Evolutionary conservation across 257 asterid species (phyloP), one percentile per base, ranked within the genome.

Genomic region (Thymus mandschuricus): DNA sequence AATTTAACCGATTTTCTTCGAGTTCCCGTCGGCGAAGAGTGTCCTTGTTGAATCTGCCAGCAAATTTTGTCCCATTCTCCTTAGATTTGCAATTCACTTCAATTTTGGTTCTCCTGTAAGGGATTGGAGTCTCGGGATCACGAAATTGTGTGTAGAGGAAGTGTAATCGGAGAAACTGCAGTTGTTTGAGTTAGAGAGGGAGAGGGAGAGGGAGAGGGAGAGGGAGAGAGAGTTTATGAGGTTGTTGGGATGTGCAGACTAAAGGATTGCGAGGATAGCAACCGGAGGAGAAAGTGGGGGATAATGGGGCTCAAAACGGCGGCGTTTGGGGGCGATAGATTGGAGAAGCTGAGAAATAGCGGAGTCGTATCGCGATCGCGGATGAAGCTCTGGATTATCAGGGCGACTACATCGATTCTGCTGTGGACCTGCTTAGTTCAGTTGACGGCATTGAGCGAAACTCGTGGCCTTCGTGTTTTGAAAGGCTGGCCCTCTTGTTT

Each of bases 401-500:
- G 98, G 74, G 97, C 94, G 8, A 89, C 92, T 1, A 89, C 96
- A 0, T 82, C 96, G 33, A 60, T 93, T 74, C 70, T 93, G 83
- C 79, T 93, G 55, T 93, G 97, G 97, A 93, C 92, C 79, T 93
- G 96, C 69, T 80, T 93, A 71, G 96, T 93, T 83, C 98, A 91
- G 81, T 81, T 93, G 71, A 89, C 89, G 49, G 90, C 97, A 60
- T 83, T 91, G 81, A 91, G 97, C 44, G 96, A 93, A 68, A 86
- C 88, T 60, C 88, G 93, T 83, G 98, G 97, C 58, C 97, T 94
- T 66, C 83, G 92, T 48, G 94, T 91, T 75, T 78, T 93, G 33
- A 93, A 89, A 70, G 96, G 94, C 0, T 93, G 97, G 97, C 98
- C 98, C 11, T 87, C 96, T 68, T 89, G 96, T 79, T 93, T 93